Base-by-base conservation (phyloP, 2,329 filamentous ascomycete genomes). In the Ramichloridium luteum region DNA sequence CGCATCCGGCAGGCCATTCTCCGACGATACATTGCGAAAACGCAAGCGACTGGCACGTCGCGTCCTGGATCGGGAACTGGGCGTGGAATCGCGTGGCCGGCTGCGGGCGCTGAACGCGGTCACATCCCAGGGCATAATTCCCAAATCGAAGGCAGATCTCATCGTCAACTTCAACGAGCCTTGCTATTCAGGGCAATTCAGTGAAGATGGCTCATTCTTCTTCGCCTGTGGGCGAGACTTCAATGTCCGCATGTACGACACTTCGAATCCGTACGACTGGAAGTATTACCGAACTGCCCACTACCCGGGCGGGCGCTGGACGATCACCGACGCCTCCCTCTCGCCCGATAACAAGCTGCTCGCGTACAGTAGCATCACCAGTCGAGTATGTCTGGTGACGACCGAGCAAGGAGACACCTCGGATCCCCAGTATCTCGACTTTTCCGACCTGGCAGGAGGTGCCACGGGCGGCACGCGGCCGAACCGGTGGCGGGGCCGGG, bases 121-220 rank as follows among this genome's bases (percentile, higher is more conserved):
- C 13, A 74, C 93, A 13, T 38, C 44, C 3, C 51, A 90, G 70
- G 70, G 70, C 16, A 68, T 93, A 62, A 75, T 94, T 36, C 88
- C 90, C 0, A 70, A 71, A 3, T 79, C 76, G 0, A 70, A 71
- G 14, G 78, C 84, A 1, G 88, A 96, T 51, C 80, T 81, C 49
- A 81, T 93, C 39, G 78, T 96, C 39, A 81, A 93, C 48, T 92
- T 86, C 52, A 74, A 86, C 34, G 70, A 78, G 4, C 76, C 83
- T 25, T 86, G 90, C 32, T 96, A 96, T 51, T 93, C 84, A 3
- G 90, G 90, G 1, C 88, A 96, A 53, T 98, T 96, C 54, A 93
- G 84, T 0, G 82, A 92, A 43, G 90, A 98, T 47, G 90, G 90
- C 15, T 93, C 93, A 56, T 96, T 96, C 62, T 96, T 94, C 62